Evolutionary conservation across 257 asterid species (phyloP).

Genomic region (Cynanchum wilfordii): DNA sequence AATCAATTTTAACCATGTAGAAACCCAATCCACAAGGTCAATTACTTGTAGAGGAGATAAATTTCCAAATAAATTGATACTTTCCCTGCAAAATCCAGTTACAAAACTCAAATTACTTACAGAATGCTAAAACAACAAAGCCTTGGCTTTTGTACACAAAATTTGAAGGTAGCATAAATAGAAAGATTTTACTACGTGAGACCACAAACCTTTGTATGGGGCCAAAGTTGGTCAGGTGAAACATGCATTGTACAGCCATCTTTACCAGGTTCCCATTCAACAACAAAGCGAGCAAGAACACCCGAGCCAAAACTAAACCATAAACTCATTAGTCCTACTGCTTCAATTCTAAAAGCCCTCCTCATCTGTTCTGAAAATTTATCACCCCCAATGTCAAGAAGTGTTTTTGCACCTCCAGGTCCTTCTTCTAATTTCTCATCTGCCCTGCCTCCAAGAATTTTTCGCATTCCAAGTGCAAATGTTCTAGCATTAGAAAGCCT

Average conservation of each 20-base stretch:
- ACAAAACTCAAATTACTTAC: background rate
- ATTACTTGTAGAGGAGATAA: background rate
- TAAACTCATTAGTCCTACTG: slow-evolving; percentile 94
- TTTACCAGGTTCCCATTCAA: slow-evolving; percentile 97
- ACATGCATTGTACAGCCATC: slow-evolving; percentile 99
- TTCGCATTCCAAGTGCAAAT: slow-evolving; percentile 86
- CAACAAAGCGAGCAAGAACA: slow-evolving; percentile 93
- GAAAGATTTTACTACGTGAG: background rate
- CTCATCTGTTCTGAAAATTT: slow-evolving; percentile 81
- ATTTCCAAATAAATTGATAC: background rate
- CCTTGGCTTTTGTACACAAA: background rate
- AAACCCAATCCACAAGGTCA: background rate
- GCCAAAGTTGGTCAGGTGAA: slow-evolving; percentile 98
- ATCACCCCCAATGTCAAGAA: slow-evolving; percentile 44
- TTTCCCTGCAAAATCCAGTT: background rate
- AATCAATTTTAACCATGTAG: background rate
- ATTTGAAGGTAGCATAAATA: slow-evolving; percentile 3
- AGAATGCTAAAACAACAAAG: background rate
- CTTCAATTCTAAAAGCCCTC: slow-evolving; percentile 86
- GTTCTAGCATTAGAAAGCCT: slow-evolving; percentile 90
- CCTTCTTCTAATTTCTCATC: slow-evolving; percentile 76
- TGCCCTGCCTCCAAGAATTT: slow-evolving; percentile 77
- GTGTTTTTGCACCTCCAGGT: slow-evolving; percentile 48
- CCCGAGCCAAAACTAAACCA: slow-evolving; percentile 99
- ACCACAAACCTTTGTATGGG: slow-evolving; percentile 84